Evolutionary conservation across 495 filamentous ascomycete genomes (phyloP).

Genomic region (Trichoderma parareesei): DNA sequence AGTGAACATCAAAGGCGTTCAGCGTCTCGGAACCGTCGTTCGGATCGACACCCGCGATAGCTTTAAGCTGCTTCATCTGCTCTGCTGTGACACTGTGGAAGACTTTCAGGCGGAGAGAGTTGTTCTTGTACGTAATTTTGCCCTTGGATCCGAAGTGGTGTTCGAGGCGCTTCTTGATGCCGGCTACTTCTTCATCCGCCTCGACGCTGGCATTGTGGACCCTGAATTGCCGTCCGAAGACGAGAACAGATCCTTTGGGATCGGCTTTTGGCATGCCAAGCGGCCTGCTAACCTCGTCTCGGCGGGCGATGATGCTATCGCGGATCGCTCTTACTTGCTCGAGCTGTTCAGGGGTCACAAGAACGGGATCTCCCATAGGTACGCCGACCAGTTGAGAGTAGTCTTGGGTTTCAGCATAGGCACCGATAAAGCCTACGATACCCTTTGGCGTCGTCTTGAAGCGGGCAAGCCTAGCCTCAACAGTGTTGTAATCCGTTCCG

Average conservation of each 20-base stretch:
- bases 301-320: background rate
- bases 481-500: background rate
- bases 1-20: background rate
- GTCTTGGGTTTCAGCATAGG: background rate
- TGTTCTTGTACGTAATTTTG: background rate
- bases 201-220: background rate
- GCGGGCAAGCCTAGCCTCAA: background rate
- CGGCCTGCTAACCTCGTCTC: background rate
- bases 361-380: background rate
- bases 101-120: background rate
- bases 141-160: background rate
- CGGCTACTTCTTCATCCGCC: background rate
- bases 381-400: background rate
- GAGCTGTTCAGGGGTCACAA: background rate
- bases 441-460: slow-evolving; percentile 3
- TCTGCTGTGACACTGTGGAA: background rate
- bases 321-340: background rate
- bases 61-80: background rate
- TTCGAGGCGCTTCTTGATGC: background rate
- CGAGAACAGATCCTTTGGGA: background rate
- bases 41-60: background rate
- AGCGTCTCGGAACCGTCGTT: background rate
- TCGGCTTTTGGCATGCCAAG: background rate
- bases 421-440: background rate
- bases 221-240: slow-evolving; percentile 1